Conservation (phyloP, 1,139 yeast genomes). For the Scheffersomyces lignicola region DNA sequence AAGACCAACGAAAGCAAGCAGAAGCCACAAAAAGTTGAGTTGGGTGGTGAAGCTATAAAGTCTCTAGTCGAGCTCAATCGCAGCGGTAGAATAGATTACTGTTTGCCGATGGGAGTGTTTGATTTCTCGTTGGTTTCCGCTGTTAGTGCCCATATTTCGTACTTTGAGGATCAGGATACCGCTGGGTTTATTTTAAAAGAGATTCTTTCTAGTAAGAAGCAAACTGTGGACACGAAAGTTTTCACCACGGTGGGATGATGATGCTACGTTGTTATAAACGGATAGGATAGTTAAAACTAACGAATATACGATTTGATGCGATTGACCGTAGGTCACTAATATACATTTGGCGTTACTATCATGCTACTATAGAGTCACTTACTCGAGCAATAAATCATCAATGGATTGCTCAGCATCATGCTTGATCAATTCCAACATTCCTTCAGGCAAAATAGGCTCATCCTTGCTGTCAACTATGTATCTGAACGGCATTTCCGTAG, state of each 20-base stretch:
- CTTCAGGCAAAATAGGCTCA: conserved; percentile 83
- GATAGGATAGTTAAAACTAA: conserved; percentile 1
- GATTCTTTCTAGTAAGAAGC: conserved; percentile 26
- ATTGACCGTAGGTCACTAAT: background rate
- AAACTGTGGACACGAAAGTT: conserved; percentile 20
- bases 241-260: background rate
- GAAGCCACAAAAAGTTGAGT: conserved; percentile 19
- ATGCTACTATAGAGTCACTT: conserved; percentile 6
- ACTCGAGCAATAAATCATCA: conserved; percentile 53
- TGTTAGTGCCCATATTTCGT: conserved; percentile 81
- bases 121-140: conserved; percentile 81
- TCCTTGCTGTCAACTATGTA: conserved; percentile 66
- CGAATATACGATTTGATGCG: too few relatives aligned
- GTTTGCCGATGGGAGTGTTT: conserved; percentile 74
- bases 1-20: conserved; percentile 19
- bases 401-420: conserved; percentile 78
- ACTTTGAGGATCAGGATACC: conserved; percentile 83
- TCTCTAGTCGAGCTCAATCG: conserved; percentile 52
- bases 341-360: background rate
- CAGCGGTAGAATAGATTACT: conserved; percentile 79
- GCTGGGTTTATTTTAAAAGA: conserved; percentile 75
- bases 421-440: conserved; percentile 85
- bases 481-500: conserved; percentile 97
- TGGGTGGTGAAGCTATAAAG: conserved; percentile 28
- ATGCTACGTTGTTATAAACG: background rate